Conservation (phyloP, 805 yeast genomes). For the Myxozyma lipomycoides region DNA sequence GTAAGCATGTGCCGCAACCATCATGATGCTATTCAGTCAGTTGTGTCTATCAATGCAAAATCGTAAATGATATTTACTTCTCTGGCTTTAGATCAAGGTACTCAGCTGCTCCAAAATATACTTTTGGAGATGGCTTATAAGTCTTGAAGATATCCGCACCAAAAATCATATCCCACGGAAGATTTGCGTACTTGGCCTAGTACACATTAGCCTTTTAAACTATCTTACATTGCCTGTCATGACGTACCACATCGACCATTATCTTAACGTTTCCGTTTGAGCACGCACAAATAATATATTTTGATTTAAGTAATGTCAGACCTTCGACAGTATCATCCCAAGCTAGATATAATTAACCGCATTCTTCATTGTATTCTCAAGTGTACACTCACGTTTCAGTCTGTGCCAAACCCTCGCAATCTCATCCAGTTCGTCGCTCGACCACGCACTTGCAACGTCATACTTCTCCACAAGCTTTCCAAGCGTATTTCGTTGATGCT, state of each 20-base stretch:
- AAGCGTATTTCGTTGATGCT: conserved; percentile 10
- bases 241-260: conserved; percentile 22
- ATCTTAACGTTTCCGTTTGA: conserved; percentile 26
- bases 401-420: conserved; percentile 23
- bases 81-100: conserved; percentile 21
- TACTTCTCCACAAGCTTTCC: conserved; percentile 10
- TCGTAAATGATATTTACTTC: conserved; percentile 6
- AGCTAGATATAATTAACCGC: conserved; percentile 10
- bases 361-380: neutral
- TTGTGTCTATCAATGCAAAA: neutral
- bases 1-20: conserved; percentile 27
- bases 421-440: conserved; percentile 14
- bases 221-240: neutral
- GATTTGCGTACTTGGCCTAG: conserved; percentile 24
- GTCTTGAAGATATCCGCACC: conserved; percentile 23
- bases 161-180: conserved; percentile 25
- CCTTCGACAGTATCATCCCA: conserved; percentile 26
- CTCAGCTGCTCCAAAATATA: conserved; percentile 22
- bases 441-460: conserved; percentile 7
- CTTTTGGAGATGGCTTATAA: conserved; percentile 25
- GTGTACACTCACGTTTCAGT: conserved; percentile 12
- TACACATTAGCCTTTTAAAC: too few species aligned
- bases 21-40: conserved; percentile 6
- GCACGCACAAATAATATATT: conserved; percentile 19
- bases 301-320: conserved; percentile 13